phyloP scores from a whole-genome alignment of 2,329 filamentous ascomycete species.

The Paraphaeosphaeria sporulosa region DNA sequence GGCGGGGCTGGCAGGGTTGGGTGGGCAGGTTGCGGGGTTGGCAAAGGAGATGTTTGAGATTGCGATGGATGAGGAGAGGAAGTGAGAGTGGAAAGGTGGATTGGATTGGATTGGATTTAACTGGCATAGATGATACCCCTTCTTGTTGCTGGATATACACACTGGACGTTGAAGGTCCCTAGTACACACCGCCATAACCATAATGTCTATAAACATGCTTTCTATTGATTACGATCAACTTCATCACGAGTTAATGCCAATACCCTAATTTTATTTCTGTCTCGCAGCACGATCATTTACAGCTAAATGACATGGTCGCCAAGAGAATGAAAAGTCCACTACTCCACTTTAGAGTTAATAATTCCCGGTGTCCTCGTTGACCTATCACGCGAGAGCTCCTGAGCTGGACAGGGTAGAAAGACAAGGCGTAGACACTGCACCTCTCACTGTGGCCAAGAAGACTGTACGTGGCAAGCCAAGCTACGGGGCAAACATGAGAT shows the following conservation, averaged over 20 bases:
- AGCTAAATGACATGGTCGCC: no score
- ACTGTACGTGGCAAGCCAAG: no score
- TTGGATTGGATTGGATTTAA: background rate
- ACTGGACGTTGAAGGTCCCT: background rate
- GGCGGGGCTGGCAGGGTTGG: slow-evolving; percentile 60
- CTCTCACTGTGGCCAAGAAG: no score
- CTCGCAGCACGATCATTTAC: no score
- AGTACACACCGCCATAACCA: background rate
- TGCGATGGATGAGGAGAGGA: slow-evolving; percentile 36
- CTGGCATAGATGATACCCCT: slow-evolving; percentile 4
- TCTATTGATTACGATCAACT: no score
- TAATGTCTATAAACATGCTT: background rate
- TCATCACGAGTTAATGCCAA: no score
- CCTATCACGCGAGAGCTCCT: background rate
- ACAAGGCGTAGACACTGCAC: no score
- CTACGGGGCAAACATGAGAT: background rate
- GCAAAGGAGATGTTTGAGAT: slow-evolving; percentile 57
- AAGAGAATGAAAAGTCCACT: no score
- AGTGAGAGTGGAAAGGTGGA: background rate
- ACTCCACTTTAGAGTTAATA: no score
- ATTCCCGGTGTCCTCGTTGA: background rate
- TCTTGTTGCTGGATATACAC: background rate
- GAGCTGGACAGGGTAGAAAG: no score
- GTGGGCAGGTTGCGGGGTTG: slow-evolving; percentile 62
- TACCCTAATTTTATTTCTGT: no score